Evolutionary conservation across 306 rosid genomes (phyloP).

Genomic region (Myrica gale): DNA sequence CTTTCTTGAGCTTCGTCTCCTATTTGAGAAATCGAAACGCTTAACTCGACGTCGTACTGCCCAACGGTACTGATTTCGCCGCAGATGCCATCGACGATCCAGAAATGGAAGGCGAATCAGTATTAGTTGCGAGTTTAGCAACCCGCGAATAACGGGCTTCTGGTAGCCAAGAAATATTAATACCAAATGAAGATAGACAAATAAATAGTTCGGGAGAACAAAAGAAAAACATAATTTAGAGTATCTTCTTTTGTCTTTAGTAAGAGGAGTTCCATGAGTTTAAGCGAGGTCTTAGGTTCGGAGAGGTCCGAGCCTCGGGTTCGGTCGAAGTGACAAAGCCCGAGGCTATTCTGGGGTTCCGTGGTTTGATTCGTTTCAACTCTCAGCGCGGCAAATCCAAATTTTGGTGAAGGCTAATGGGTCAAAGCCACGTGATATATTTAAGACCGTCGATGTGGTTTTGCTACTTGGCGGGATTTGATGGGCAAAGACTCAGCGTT

Average conservation of each 20-base stretch:
- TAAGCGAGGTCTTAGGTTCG: conserved; percentile 30
- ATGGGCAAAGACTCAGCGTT: background rate
- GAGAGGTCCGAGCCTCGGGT: conserved; percentile 40
- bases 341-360: conserved; percentile 39
- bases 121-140: conserved; percentile 2
- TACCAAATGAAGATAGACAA: background rate
- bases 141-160: conserved; percentile 28
- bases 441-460: background rate
- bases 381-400: conserved; percentile 89
- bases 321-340: conserved; percentile 39
- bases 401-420: conserved; percentile 28
- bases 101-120: conserved; percentile 4
- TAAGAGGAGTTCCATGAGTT: conserved; percentile 22
- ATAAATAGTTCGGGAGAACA: background rate
- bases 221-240: background rate
- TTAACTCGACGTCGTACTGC: background rate
- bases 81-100: conserved; percentile 30
- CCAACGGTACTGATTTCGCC: conserved; percentile 25
- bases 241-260: conserved; percentile 44
- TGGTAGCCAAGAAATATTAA: background rate
- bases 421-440: conserved; percentile 34
- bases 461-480: background rate
- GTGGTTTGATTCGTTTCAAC: conserved; percentile 22
- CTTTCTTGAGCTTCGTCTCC: background rate
- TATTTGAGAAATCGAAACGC: conserved; percentile 7